These are phyloP conservation scores for Tephrocybe sp. DNA, from an alignment of 768 basidiomycete genomes.

Conservation along the genomic window DNA sequence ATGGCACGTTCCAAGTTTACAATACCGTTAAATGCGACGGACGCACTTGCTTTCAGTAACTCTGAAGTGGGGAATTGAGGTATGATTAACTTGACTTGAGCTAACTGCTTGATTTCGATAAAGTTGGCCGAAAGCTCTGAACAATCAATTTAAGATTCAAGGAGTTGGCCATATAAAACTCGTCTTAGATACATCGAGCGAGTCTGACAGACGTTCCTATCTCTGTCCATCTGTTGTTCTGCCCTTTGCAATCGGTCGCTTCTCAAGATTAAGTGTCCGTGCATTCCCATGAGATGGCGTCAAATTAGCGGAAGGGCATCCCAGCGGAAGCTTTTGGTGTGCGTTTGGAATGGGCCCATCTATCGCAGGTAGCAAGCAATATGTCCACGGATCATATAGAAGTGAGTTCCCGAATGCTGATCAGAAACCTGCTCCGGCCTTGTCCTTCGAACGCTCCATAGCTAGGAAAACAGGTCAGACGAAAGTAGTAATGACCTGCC, in stretches of 20 bases:
- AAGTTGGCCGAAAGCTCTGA: background rate
- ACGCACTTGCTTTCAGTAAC: too few relatives aligned
- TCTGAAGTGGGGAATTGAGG: too few relatives aligned
- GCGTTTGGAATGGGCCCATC: background rate
- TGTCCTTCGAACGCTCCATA: conserved; percentile 52
- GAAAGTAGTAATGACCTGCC: background rate
- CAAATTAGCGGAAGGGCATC: too few relatives aligned
- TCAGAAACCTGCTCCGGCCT: conserved; percentile 16
- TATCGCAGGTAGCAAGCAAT: background rate
- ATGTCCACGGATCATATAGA: background rate
- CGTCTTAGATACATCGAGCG: conserved; percentile 2
- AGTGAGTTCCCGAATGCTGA: background rate
- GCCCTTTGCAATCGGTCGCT: too few relatives aligned
- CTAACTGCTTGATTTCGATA: too few relatives aligned
- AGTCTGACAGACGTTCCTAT: background rate
- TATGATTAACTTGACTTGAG: background rate
- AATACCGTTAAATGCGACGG: too few relatives aligned
- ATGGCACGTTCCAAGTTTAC: too few relatives aligned
- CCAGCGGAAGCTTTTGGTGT: background rate
- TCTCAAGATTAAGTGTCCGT: background rate
- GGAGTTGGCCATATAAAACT: background rate
- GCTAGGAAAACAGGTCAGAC: conserved; percentile 24
- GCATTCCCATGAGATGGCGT: background rate
- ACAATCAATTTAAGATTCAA: background rate
- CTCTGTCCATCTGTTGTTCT: background rate